Conservation (phyloP, 345 rosid genomes). For the Gossypioides kirkii region DNA sequence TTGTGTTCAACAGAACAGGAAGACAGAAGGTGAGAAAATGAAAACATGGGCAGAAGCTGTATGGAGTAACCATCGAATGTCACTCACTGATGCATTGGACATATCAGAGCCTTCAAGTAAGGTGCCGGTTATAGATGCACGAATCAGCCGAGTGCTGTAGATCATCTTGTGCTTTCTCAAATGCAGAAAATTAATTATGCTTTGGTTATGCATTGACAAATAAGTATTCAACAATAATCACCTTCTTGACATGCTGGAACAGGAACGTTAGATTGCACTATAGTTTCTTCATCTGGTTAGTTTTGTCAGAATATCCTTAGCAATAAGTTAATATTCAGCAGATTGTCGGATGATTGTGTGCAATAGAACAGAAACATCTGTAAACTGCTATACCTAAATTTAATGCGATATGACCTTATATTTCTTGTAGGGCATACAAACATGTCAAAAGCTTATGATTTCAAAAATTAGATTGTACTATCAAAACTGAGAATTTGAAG, state of each 20-base stretch:
- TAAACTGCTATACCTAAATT: neutral
- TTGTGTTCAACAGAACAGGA: slow-evolving; percentile 32
- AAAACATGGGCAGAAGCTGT: slow-evolving; percentile 70
- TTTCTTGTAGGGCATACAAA: neutral
- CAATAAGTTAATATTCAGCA: neutral
- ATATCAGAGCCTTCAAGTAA: slow-evolving; percentile 32
- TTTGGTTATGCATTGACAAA: neutral
- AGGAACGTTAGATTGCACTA: neutral
- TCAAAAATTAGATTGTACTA: neutral
- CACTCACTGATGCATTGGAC: slow-evolving; percentile 56
- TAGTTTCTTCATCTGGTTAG: neutral
- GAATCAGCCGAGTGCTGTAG: slow-evolving; percentile 41
- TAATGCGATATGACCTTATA: neutral
- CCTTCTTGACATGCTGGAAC: neutral
- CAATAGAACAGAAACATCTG: neutral
- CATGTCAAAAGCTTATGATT: neutral
- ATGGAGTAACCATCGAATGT: slow-evolving; percentile 66
- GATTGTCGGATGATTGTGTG: neutral
- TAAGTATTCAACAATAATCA: neutral
- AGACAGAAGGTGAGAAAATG: slow-evolving; percentile 78
- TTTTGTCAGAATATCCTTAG: neutral
- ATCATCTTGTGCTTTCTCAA: neutral
- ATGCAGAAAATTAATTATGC: neutral
- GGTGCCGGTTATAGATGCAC: slow-evolving; percentile 58
- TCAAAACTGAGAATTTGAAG: neutral